Conservation (phyloP, 2,329 filamentous ascomycete genomes). For the Pyricularia sp. region DNA sequence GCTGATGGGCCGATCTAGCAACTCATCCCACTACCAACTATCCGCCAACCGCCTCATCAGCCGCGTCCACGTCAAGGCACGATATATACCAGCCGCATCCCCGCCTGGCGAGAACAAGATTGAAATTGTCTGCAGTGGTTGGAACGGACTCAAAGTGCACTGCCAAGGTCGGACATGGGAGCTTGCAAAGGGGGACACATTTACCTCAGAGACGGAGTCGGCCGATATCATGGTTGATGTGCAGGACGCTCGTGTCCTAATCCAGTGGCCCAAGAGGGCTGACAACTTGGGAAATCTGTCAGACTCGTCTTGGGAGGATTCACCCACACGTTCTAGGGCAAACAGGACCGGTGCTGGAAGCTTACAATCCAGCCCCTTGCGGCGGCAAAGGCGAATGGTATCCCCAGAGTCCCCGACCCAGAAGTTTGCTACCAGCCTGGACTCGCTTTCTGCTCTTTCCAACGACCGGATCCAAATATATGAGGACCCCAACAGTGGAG, state of each 20-base stretch:
- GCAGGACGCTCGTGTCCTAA: constrained; percentile 79
- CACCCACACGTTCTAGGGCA: constrained; percentile 27
- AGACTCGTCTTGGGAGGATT: constrained; percentile 65
- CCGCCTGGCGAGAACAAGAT: constrained; percentile 67
- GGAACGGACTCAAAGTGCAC: constrained; percentile 92
- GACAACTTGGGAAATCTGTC: constrained; percentile 42
- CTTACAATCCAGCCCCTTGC: constrained; percentile 52
- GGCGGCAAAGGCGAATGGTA: constrained; percentile 46
- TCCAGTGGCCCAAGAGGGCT: constrained; percentile 66
- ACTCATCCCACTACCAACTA: constrained; percentile 90
- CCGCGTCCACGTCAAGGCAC: constrained; percentile 82
- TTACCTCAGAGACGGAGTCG: constrained; percentile 79
- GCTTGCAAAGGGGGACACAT: constrained; percentile 77
- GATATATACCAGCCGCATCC: constrained; percentile 63
- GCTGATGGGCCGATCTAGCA: constrained; percentile 86
- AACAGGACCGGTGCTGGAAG: constrained; percentile 16
- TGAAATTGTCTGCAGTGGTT: constrained; percentile 84
- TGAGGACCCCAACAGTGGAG: constrained; percentile 53
- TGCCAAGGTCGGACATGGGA: constrained; percentile 84
- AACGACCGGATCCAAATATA: constrained; percentile 55
- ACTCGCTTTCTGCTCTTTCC: constrained; percentile 25
- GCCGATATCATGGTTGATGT: constrained; percentile 93
- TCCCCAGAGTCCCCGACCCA: constrained; percentile 67
- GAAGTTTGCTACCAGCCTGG: constrained; percentile 30
- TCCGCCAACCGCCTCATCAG: constrained; percentile 89